phyloP scores from a whole-genome alignment of 257 asterid genomes.

The Fraxinus anomala region DNA sequence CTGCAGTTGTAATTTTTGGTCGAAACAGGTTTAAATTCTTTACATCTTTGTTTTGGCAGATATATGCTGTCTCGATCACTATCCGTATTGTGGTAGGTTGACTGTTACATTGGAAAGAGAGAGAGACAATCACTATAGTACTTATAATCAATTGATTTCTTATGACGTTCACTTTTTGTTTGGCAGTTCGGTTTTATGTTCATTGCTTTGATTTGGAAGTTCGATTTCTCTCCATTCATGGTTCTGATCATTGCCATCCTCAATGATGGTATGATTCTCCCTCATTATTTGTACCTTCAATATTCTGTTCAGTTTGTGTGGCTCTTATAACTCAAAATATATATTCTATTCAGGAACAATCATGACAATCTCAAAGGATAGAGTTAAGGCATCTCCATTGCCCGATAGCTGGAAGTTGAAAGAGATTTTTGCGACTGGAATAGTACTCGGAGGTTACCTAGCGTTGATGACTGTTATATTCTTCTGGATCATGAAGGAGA shows the following conservation, averaged over 20 bases:
- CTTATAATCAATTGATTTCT: conserved; percentile 17
- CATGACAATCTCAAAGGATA: conserved; percentile 93
- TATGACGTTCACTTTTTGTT: background rate
- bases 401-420: conserved; percentile 96
- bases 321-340: background rate
- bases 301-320: background rate
- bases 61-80: conserved; percentile 95
- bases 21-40: conserved; percentile 14
- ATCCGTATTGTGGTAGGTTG: conserved; percentile 91
- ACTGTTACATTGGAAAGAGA: background rate
- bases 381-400: conserved; percentile 92
- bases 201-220: conserved; percentile 90
- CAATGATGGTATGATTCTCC: conserved; percentile 64
- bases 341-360: conserved; percentile 63
- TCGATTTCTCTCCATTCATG: conserved; percentile 93
- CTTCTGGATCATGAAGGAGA: conserved; percentile 73
- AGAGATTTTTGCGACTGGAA: conserved; percentile 84
- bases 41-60: conserved; percentile 43
- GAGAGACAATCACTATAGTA: background rate
- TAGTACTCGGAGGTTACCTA: conserved; percentile 80
- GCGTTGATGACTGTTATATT: conserved; percentile 88
- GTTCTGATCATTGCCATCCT: conserved; percentile 91
- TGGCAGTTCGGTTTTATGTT: conserved; percentile 89
- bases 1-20: background rate
- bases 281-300: background rate